Evolutionary conservation across 2,329 filamentous ascomycete species (phyloP), one percentile per base, ranked within the genome.

Genomic region (Aspergillus novofumigatus): DNA sequence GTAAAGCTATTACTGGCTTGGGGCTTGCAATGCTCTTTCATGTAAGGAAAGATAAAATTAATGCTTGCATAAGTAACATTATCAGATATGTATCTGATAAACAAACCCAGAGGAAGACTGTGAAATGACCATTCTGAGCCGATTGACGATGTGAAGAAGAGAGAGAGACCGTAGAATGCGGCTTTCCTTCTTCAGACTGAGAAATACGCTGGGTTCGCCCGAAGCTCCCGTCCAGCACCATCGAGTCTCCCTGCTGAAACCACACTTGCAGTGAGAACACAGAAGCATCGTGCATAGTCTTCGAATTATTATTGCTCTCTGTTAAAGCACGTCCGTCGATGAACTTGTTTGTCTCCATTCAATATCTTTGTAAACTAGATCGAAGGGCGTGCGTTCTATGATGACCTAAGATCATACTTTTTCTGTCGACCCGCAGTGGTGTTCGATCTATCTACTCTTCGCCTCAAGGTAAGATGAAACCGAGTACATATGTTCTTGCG

Each of bases 121-220:
- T 25, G 44, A 47, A 38, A 38, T 17, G 32, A 17, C 5, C 52
- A 42, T 56, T 53, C 47, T 53, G 45, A 48, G 29, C 54, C 9
- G 41, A 21, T 45, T 20, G 21, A 45, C 1, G 44, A 41, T 59
- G 57, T 44, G 53, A 45, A 53, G 47, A 50, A 28, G 42, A 29
- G 25, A 48, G 52, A 48, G 45, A 35, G 14, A 38, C 44, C 41
- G 50, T 35, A 53, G 55, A 55, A 53, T 48, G 45, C 42, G 54
- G 35, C 49, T 63, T 60, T 56, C 58, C 54, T 50, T 42, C 50
- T 61, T 62, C 67, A 68, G 70, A 68, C 67, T 70, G 67, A 71
- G 58, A 71, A 69, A 67, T 70, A 71, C 69, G 70, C 69, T 59
- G 62, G 58, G 53, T 25, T 54, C 53, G 54, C 44, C 53, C 28